Evolutionary conservation across 768 basidiomycete species (phyloP).

Genomic region (Russula lepida): DNA sequence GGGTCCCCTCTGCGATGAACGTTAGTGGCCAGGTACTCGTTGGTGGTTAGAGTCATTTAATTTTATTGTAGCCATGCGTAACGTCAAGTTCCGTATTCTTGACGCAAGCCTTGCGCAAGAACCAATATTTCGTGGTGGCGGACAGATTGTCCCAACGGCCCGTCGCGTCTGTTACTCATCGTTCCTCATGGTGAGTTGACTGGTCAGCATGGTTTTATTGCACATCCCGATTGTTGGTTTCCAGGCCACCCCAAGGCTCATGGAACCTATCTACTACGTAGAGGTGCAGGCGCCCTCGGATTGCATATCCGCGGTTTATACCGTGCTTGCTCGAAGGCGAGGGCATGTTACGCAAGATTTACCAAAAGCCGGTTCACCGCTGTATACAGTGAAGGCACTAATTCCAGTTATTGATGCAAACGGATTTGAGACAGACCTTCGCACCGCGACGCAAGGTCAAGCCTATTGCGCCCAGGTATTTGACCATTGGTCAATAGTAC

Average conservation of each 20-base stretch:
- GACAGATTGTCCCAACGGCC: constrained; percentile 98
- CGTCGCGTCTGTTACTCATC: constrained; percentile 98
- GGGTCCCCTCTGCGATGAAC: constrained; percentile 96
- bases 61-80: constrained; percentile 72
- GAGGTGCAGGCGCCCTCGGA: constrained; percentile 99
- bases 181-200: constrained; percentile 80
- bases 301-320: constrained; percentile 97
- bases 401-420: constrained; percentile 99
- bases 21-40: constrained; percentile 45
- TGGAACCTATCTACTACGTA: constrained; percentile 98
- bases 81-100: constrained; percentile 94
- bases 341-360: constrained; percentile 99
- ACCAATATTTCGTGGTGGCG: constrained; percentile 95
- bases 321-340: constrained; percentile 93
- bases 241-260: constrained; percentile 87
- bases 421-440: constrained; percentile 95
- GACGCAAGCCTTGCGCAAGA: constrained; percentile 91
- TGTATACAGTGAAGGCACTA: constrained; percentile 96
- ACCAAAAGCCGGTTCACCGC: constrained; percentile 93
- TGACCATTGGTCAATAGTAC: constrained; percentile 99
- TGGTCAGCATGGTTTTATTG: neutral
- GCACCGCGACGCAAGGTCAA: constrained; percentile 97
- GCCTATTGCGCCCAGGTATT: constrained; percentile 98
- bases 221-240: neutral
- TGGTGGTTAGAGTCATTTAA: constrained; percentile 2